Evolutionary conservation across 2,329 filamentous ascomycete species (phyloP).

Genomic region (Zasmidium angulare): DNA sequence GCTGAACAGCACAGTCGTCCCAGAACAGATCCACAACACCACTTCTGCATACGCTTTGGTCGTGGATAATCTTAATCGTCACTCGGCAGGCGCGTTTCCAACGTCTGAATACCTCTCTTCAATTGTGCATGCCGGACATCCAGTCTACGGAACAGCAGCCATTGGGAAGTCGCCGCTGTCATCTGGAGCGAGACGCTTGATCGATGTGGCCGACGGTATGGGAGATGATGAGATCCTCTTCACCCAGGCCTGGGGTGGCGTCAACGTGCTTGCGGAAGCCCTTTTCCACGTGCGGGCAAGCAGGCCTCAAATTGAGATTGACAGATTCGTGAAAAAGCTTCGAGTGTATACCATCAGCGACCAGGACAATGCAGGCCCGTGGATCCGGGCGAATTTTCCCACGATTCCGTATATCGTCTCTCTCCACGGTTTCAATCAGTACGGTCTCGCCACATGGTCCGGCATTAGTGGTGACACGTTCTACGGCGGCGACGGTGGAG

Average conservation of each 20-base stretch:
- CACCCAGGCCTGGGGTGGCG: slow-evolving; percentile 52
- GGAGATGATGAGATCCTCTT: slow-evolving; percentile 44
- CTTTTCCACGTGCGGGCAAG: slow-evolving; percentile 40
- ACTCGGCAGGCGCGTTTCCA: slow-evolving; percentile 36
- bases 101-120: slow-evolving; percentile 21
- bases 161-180: slow-evolving; percentile 29
- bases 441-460: slow-evolving; percentile 55
- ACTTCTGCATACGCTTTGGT: slow-evolving; percentile 30
- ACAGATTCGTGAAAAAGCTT: slow-evolving; percentile 43
- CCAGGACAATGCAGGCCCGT: slow-evolving; percentile 58
- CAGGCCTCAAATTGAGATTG: slow-evolving; percentile 33
- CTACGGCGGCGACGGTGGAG: slow-evolving; percentile 50
- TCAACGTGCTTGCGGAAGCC: slow-evolving; percentile 52
- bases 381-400: slow-evolving; percentile 56
- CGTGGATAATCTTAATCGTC: slow-evolving; percentile 44
- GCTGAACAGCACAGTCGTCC: slow-evolving; percentile 25
- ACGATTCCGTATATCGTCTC: slow-evolving; percentile 58
- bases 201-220: slow-evolving; percentile 24
- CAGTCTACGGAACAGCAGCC: slow-evolving; percentile 40
- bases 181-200: slow-evolving; percentile 21
- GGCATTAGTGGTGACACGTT: slow-evolving; percentile 55
- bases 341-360: slow-evolving; percentile 59
- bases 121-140: slow-evolving; percentile 38
- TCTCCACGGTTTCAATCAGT: slow-evolving; percentile 58
- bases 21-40: slow-evolving; percentile 30